These are phyloP conservation scores for Lyophyllum shimeji DNA, from an alignment of 768 basidiomycete genomes.

Conservation along the genomic window DNA sequence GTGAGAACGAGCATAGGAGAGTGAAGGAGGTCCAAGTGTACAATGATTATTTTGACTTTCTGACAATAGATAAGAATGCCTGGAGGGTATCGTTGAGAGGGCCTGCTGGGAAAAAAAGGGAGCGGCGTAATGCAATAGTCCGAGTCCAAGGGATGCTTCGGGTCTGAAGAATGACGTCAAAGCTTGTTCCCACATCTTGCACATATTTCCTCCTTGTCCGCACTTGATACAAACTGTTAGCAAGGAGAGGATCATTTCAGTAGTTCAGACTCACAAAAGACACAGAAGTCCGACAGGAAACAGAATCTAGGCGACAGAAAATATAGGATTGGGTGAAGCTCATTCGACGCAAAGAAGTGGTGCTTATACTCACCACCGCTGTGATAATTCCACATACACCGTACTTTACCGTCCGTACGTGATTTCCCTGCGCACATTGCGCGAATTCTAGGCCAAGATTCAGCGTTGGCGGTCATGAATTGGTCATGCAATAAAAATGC, in stretches of 20 bases:
- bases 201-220: neutral
- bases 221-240: neutral
- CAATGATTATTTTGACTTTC: too few species aligned
- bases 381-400: constrained; percentile 18
- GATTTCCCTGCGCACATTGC: constrained; percentile 15
- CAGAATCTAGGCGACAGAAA: constrained; percentile 1
- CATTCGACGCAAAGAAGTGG: neutral
- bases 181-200: neutral
- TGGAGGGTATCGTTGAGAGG: neutral
- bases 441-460: constrained; percentile 9
- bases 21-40: too few species aligned
- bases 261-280: constrained; percentile 2
- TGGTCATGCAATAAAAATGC: neutral
- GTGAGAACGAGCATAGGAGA: too few species aligned
- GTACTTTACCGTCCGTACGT: constrained; percentile 11
- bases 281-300: constrained; percentile 19
- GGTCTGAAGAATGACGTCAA: neutral
- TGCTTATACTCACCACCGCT: constrained; percentile 12
- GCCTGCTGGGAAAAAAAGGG: neutral
- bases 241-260: neutral
- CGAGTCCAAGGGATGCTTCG: neutral
- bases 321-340: neutral
- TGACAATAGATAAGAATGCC: too few species aligned
- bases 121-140: neutral
- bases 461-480: neutral